Base-by-base conservation (phyloP, 768 basidiomycete species). In the Boletus pseudo-olivaceus region DNA sequence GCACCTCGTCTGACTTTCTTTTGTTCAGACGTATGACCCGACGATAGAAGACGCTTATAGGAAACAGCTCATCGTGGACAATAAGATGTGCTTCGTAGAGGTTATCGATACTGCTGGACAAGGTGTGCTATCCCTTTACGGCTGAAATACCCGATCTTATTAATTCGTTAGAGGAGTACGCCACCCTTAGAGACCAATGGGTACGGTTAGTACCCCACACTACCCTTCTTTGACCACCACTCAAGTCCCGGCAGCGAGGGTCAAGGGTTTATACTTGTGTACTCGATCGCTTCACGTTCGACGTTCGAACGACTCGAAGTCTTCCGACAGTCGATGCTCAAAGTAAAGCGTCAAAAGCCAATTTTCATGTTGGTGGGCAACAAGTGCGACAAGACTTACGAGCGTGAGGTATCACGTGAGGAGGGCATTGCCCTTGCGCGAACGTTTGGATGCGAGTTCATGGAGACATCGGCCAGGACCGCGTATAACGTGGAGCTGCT, bases 1-100 rank as follows among this genome's bases (percentile, higher is more conserved):
- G 38, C 53, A 55, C 38, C 40, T 61, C 41, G 30, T 37, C 53
- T 59, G 26, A 59, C 39, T 46, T 20, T 35, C 44, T 57, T 51
- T 49, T 27, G 4, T 38, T 53, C 60, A 96, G 92, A 93, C 93
- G 49, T 98, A 98, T 73, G 94, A 98, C 76, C 94, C 94, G 53
- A 98, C 94, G 63, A 98, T 98, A 83, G 94, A 98, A 75, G 94
- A 97, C 71, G 93, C 93, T 58, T 97, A 98, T 75, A 83, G 94
- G 65, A 96, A 95, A 72, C 93, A 94, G 70, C 82, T 94, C 63
- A 85, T 94, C 53, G 93, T 97, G 59, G 94, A 96, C 73, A 93
- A 93, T 68, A 82, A 87, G 63, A 94, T 94, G 84, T 95, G 93
- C 74, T 89, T 94, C 70, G 84, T 98, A 61, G 94, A 98, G 72